These are phyloP conservation scores for Plenodomus lindquistii DNA, from an alignment of 2,329 filamentous ascomycete species.

Conservation along the genomic window DNA sequence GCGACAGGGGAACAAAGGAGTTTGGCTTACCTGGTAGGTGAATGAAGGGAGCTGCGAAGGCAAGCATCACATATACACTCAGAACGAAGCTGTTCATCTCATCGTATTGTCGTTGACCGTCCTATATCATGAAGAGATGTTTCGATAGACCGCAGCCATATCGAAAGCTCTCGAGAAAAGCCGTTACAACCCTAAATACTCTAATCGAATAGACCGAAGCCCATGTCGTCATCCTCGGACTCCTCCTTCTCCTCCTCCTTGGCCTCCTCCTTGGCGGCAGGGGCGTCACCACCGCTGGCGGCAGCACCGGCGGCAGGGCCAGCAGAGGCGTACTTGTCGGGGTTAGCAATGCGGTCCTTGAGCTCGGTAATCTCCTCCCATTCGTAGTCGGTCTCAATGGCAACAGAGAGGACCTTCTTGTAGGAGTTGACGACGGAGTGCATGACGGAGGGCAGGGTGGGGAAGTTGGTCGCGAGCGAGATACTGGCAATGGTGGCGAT, in stretches of 20 bases:
- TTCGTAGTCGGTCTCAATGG: constrained; percentile 85
- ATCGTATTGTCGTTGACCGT: constrained; percentile 41
- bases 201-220: constrained; percentile 61
- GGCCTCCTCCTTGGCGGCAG: constrained; percentile 49
- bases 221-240: constrained; percentile 59
- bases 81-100: constrained; percentile 29
- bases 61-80: constrained; percentile 31
- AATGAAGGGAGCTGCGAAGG: constrained; percentile 11
- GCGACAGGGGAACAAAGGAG: constrained; percentile 24
- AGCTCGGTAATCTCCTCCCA: constrained; percentile 97
- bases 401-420: constrained; percentile 94
- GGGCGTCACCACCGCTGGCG: constrained; percentile 56
- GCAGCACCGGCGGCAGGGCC: constrained; percentile 67
- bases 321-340: constrained; percentile 88
- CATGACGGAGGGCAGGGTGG: constrained; percentile 92
- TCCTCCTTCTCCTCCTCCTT: constrained; percentile 62
- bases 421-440: constrained; percentile 97
- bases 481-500: constrained; percentile 86
- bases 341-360: constrained; percentile 99
- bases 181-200: constrained; percentile 22
- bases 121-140: constrained; percentile 37
- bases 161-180: constrained; percentile 24
- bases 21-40: constrained; percentile 41
- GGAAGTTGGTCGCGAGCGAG: constrained; percentile 92
- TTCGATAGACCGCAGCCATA: constrained; percentile 19